Evolutionary conservation across 345 rosid genomes (phyloP).

Genomic region (Mangifera indica): DNA sequence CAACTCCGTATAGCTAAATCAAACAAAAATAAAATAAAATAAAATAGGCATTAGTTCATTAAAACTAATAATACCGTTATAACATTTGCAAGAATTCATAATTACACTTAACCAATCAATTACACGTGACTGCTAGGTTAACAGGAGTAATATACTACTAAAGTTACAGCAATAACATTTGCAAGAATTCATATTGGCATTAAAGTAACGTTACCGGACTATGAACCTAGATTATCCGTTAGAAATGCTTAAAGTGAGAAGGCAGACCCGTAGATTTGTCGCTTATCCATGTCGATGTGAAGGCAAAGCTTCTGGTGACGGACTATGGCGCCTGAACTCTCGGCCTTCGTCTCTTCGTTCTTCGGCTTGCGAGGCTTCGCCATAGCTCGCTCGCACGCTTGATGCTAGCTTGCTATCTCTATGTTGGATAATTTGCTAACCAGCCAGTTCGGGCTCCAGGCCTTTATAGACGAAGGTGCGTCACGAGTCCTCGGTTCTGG

Average conservation of each 20-base stretch:
- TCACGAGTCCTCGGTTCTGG: neutral
- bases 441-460: neutral
- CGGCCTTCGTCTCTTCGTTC: conserved; percentile 65
- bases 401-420: neutral
- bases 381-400: conserved; percentile 38
- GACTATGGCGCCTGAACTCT: conserved; percentile 68
- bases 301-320: conserved; percentile 97
- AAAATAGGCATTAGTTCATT: neutral
- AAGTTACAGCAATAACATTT: neutral
- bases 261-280: conserved; percentile 79
- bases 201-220: neutral
- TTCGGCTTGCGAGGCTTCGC: conserved; percentile 88
- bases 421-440: neutral
- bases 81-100: no score
- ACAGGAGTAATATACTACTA: neutral
- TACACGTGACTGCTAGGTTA: neutral
- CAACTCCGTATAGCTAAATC: conserved; percentile 74
- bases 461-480: conserved; percentile 12
- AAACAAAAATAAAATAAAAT: neutral
- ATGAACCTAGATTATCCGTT: neutral
- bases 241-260: conserved; percentile 2
- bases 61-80: no score
- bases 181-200: no score
- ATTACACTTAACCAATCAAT: no score
- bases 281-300: conserved; percentile 64